Evolutionary conservation across 768 basidiomycete species (phyloP).

Genomic region (Favolaschia claudopus): DNA sequence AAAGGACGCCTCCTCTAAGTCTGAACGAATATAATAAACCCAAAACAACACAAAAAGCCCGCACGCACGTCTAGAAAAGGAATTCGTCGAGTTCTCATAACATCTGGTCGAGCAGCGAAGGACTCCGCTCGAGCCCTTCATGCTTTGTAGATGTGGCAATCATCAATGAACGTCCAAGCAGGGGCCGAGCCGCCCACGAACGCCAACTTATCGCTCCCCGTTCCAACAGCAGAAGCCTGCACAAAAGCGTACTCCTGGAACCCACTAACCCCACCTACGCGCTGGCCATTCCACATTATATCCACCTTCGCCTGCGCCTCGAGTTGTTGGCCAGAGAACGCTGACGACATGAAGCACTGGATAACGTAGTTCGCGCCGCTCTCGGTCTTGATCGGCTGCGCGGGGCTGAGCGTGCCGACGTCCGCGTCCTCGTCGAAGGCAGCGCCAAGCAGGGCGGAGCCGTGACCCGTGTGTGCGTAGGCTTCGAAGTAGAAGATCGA

Average conservation of each 20-base stretch:
- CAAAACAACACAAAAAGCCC: no score
- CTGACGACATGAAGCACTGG: slow-evolving; percentile 14
- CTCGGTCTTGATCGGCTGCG: slow-evolving; percentile 12
- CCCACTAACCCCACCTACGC: slow-evolving; percentile 14
- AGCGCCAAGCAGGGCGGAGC: slow-evolving; percentile 18
- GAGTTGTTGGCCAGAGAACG: slow-evolving; percentile 4
- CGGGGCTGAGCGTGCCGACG: slow-evolving; percentile 19
- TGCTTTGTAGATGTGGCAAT: slow-evolving; percentile 10
- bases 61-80: no score
- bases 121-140: no score
- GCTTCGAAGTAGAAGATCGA: slow-evolving; percentile 17
- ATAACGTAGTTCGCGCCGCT: slow-evolving; percentile 17
- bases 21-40: no score
- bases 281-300: slow-evolving; percentile 20
- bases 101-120: no score
- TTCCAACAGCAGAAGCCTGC: slow-evolving; percentile 10
- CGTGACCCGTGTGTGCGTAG: slow-evolving; percentile 21
- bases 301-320: slow-evolving; percentile 19
- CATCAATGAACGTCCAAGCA: slow-evolving; percentile 27
- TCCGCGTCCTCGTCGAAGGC: slow-evolving; percentile 11
- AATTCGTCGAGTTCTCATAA: no score
- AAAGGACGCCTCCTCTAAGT: no score
- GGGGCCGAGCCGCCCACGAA: slow-evolving; percentile 25
- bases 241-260: slow-evolving; percentile 7
- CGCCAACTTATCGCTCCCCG: slow-evolving; percentile 16